Evolutionary conservation across 2,329 filamentous ascomycete genomes (phyloP).

Genomic region (Sclerotinia sclerotiorum): DNA sequence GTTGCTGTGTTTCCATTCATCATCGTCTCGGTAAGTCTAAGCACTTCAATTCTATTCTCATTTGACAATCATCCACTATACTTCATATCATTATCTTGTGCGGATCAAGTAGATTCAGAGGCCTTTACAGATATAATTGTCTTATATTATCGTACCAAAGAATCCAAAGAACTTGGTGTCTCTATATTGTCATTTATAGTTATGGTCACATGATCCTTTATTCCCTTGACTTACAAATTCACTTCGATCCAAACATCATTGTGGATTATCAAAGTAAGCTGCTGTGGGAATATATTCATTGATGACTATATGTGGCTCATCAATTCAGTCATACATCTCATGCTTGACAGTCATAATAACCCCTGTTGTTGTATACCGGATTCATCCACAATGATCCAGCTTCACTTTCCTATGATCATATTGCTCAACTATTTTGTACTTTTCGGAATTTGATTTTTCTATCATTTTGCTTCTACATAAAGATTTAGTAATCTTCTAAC

Average conservation of each 20-base stretch:
- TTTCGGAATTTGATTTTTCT: background rate
- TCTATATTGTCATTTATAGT: background rate
- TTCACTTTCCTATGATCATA: background rate
- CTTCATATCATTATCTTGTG: background rate
- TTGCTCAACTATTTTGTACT: background rate
- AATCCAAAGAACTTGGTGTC: background rate
- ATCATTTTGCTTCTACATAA: background rate
- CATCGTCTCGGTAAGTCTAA: slow-evolving; percentile 14
- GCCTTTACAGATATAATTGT: background rate
- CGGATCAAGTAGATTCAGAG: background rate
- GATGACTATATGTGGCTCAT: background rate
- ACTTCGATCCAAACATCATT: background rate
- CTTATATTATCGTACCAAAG: background rate
- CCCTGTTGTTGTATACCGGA: background rate
- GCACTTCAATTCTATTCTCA: background rate
- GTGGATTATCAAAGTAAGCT: background rate
- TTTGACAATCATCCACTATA: background rate
- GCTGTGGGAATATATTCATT: background rate
- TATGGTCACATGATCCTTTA: background rate
- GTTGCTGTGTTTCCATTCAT: background rate
- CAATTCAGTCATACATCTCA: background rate
- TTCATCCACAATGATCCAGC: background rate
- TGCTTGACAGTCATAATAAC: too few species aligned
- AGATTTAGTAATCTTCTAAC: background rate
- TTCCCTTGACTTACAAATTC: background rate